Base-by-base conservation (phyloP, 768 basidiomycete species). In the Cystobasidium tubakii region DNA sequence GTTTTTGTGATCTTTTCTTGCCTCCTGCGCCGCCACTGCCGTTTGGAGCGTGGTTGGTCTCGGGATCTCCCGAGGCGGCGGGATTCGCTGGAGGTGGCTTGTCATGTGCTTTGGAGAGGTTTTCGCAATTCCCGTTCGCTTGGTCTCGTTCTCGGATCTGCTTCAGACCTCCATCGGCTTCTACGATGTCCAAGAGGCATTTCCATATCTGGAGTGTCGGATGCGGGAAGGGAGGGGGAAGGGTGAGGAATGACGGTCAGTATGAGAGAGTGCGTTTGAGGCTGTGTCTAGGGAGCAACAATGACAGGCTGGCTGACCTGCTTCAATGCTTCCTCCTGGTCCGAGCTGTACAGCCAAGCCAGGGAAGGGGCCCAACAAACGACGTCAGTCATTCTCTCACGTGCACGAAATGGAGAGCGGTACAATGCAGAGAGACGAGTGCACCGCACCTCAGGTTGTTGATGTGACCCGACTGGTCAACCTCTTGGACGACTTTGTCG, bases 121-220 rank as follows among this genome's bases (percentile, higher is more conserved):
- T 34, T 15, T 60, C 57, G 2, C 29, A 9, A 6, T 13, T 34
- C 6, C 57, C 63, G 21, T 43, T 39, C 7, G 23, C 39, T 65
- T 34, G 33, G 1, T 46, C 63, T 65, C 36, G 31, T 34, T 27
- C 21, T 10, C 33, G 33, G 21, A 39, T 27, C 31, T 27, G 33
- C 19, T 29, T 3, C 31, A 46, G 21, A 23, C 69, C 69, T 36
- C 53, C 69, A 10, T 3, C 69, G 7, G 53, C 50, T 55, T 27
- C 36, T 19, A 46, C 44, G 42, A n/a, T 33, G 69, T 44, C 33
- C 12, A 71, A 27, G 34, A 57, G 55, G 33, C 55, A 19, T 71
- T 71, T 71, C 69, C 69, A 71, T 27, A 71, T 60, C 69, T 71
- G 34, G 6, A 31, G 50, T 66, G 3, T 23, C 23, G 10, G 34